A percentile compares a stretch with the other conserved stretches of the same genome.
Evolutionary conservation across 306 rosid species (phyloP).

Genomic region (Cyamopsis tetragonoloba): DNA sequence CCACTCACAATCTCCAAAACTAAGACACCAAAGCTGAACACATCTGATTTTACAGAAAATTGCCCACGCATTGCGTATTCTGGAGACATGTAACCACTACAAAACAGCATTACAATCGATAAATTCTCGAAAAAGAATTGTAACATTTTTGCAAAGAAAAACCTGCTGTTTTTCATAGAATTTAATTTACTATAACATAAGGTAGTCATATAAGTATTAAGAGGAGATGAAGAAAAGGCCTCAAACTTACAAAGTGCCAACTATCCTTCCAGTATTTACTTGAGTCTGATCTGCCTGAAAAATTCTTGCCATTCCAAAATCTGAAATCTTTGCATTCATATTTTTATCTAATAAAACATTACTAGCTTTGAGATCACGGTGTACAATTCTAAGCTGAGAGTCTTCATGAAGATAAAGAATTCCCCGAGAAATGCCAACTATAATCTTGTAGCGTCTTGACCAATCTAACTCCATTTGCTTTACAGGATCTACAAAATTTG

Average conservation of each 20-base stretch:
- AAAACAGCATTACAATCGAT: background rate
- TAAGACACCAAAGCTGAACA: constrained; percentile 46
- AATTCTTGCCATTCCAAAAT: constrained; percentile 70
- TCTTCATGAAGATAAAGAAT: constrained; percentile 64
- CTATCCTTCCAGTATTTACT: constrained; percentile 44
- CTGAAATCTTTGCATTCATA: constrained; percentile 62
- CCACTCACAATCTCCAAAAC: constrained; percentile 49
- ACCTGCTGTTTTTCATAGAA: background rate
- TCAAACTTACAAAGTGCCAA: constrained; percentile 63
- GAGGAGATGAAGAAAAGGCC: background rate
- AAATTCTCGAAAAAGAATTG: background rate
- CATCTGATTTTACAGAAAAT: constrained; percentile 41
- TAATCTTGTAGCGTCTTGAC: constrained; percentile 45
- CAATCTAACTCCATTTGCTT: constrained; percentile 45
- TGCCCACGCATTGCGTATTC: constrained; percentile 51
- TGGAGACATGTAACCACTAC: constrained; percentile 49
- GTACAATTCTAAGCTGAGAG: constrained; percentile 54
- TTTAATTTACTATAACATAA: background rate
- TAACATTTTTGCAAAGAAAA: background rate
- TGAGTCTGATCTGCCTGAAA: constrained; percentile 39
- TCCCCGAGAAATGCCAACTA: constrained; percentile 58
- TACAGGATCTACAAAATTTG: constrained; percentile 27
- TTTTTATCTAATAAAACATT: constrained; percentile 49
- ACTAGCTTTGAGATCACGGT: constrained; percentile 67
- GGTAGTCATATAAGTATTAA: background rate